Evolutionary conservation across 768 basidiomycete species (phyloP), one percentile per base, ranked within the genome.

Genomic region (Jaapia argillacea): DNA sequence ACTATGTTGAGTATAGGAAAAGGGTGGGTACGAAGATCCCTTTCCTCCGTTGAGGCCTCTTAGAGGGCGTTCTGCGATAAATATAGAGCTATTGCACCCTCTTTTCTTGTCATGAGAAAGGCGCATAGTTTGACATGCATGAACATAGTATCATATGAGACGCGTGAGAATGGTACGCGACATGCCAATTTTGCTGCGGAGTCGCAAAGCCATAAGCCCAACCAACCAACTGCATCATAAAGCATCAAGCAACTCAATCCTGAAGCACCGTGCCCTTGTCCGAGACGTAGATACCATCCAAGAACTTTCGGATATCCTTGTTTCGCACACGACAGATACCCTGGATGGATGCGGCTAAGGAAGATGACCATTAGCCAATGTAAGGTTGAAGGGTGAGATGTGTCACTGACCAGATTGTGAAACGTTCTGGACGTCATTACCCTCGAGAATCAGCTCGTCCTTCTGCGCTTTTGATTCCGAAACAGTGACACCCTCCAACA

Each of bases 281-380:
- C 27, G 89, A 91, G 48, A 91, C 88, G 55, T 91, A 91, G 68
- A 92, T 78, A 63, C 89, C 86, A 61, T 93, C 89, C 63, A 96
- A 72, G 76, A 97, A 96, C 75, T 97, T 96, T 58, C 94, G 90
- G 69, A 98, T 97, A 75, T 94, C 94, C 75, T 99, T 99, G 84
- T 98, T 96, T 66, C 90, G 85, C 58, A 99, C 96, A 54, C 84
- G 80, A 72, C 91, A 96, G 48, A 85, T 74, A 54, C 93, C 93
- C 63, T 98, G 96, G 62, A 99, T 98, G 33, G 88, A 88, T 38
- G 96, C 96, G 48, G 96, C 91, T 83, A 48, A 2, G 42, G 23
- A 45, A 21, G 24, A 38, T 0, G n/a, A 37, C 47, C 33, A 48
- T 49, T 37, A 54, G 40, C n/a, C n/a, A 4, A 35, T 16, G 33